Base-by-base conservation (phyloP, 2,329 filamentous ascomycete genomes). In the Bipolaris gigantea region DNA sequence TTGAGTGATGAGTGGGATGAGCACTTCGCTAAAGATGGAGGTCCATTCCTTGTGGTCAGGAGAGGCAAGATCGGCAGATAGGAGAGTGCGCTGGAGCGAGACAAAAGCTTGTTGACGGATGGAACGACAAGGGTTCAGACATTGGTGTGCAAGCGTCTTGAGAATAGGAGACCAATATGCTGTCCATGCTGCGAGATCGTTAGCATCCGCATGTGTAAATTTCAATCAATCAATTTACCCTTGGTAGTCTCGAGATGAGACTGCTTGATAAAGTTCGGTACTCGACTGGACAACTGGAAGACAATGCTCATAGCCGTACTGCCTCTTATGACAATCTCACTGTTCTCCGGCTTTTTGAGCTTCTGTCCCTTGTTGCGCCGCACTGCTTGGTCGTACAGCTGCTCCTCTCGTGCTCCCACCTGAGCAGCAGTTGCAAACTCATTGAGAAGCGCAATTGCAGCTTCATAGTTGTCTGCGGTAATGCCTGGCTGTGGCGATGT, bases 151-250 rank as follows among this genome's bases (percentile, higher is more conserved):
- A 16, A 99, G 79, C 5, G 91, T 89, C 63, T 91, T 86, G 75
- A 99, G 94, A 23, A 99, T 92, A 1, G 93, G 94, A 13, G 92
- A 87, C 94, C 94, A 99, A 73, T 99, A 99, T 8, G 94, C 91
- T 46, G 91, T 92, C 94, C 94, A 99, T 13, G 94, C 94, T 89
- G 41, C 15, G 3, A 15, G 3, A 2, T 13, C 27, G 27, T 57
- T 34, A 57, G 23, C 9, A 19, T n/a, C 15, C 8, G 8, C 11
- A 39, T 16, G n/a, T 2, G 5, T 18, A 8, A 4, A 30, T 3
- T 9, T n/a, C 7, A 2, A 27, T 3, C 16, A 35, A 11, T 30
- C 2, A 34, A 40, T 79, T 57, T 75, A 89, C 89, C 89, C 81
- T 96, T 89, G 55, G 82, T 90, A 55, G 84, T 88, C 70, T 97